Evolutionary conservation across 306 rosid species (phyloP).

Genomic region (Pterocarpus macrocarpus): DNA sequence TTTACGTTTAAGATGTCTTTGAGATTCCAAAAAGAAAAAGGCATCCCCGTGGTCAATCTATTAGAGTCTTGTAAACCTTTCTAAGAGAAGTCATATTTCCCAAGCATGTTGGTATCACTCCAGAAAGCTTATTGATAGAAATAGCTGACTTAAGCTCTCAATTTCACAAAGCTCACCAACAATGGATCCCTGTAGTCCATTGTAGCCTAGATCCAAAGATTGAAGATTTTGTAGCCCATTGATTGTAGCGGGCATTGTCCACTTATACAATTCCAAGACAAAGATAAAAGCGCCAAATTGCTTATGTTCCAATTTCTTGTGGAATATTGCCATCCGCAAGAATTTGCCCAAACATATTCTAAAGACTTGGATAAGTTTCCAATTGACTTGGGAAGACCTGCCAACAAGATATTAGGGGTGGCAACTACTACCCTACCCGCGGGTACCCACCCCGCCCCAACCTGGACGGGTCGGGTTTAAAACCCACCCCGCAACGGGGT

Average conservation of each 20-base stretch:
- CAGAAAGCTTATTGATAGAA: constrained; percentile 35
- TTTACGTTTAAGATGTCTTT: constrained; percentile 28
- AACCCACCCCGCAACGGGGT: too few species aligned
- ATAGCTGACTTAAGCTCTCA: not conserved
- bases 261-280: constrained; percentile 10
- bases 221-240: constrained; percentile 36
- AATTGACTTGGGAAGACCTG: constrained; percentile 35
- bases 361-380: constrained; percentile 35
- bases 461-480: too few species aligned
- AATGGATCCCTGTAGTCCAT: constrained; percentile 40
- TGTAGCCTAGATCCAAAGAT: not conserved
- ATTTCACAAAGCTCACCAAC: constrained; percentile 45
- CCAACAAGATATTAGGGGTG: too few species aligned
- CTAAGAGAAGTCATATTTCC: constrained; percentile 45
- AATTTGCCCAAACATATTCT: not conserved
- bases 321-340: constrained; percentile 28
- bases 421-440: too few species aligned
- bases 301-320: constrained; percentile 47
- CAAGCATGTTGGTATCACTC: constrained; percentile 50
- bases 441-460: too few species aligned
- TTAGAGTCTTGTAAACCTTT: constrained; percentile 20
- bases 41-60: constrained; percentile 35
- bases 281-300: not conserved
- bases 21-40: constrained; percentile 44
- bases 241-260: constrained; percentile 41